Conservation (phyloP, 768 basidiomycete species). For the Suillus subaureus region DNA sequence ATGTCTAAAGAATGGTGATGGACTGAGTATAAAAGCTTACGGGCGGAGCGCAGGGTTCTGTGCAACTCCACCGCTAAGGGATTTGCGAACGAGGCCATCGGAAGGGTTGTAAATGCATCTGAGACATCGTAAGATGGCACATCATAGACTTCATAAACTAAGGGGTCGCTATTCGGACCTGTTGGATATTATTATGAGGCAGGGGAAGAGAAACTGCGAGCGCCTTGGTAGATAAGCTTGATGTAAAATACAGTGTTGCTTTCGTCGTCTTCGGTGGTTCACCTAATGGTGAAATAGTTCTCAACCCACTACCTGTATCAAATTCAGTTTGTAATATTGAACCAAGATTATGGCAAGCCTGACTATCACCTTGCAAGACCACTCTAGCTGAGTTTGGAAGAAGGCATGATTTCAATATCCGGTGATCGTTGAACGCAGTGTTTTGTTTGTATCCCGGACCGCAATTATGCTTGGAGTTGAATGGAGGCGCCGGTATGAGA, state of each 20-base stretch:
- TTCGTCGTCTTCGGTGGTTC: too few species aligned
- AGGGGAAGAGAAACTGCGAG: not conserved
- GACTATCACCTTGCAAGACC: not conserved
- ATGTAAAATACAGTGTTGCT: not conserved
- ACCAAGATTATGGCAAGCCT: not conserved
- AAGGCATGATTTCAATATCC: not conserved
- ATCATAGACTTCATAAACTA: not conserved
- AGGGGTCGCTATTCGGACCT: not conserved
- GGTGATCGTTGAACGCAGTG: not conserved
- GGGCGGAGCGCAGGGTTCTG: conserved; percentile 43
- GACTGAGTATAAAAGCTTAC: conserved; percentile 34
- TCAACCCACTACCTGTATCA: too few species aligned
- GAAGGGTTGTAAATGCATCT: conserved; percentile 22
- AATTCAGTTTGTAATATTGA: too few species aligned
- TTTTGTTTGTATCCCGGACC: not conserved
- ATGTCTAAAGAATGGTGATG: not conserved
- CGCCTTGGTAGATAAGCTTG: not conserved
- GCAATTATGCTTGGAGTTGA: not conserved
- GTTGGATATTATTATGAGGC: not conserved
- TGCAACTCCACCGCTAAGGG: conserved; percentile 43
- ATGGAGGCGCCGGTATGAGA: not conserved
- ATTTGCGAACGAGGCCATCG: conserved; percentile 36
- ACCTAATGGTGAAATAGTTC: too few species aligned
- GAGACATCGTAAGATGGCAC: not conserved
- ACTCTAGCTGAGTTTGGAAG: not conserved